Evolutionary conservation across 2,329 filamentous ascomycete genomes (phyloP), one percentile per base, ranked within the genome.

Genomic region (Penicillium sp.): DNA sequence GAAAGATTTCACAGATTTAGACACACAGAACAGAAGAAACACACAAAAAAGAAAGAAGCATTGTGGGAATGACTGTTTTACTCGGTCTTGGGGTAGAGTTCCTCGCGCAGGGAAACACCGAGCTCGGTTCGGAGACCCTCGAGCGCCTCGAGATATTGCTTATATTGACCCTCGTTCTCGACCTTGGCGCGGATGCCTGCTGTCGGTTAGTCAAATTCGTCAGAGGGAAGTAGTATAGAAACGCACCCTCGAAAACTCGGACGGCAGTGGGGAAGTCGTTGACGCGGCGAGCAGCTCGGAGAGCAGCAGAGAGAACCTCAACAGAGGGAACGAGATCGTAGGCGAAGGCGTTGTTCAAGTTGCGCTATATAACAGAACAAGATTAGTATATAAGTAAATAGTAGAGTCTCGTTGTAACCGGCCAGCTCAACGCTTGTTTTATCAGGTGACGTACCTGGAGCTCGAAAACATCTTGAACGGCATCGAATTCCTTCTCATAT

Each of bases 401-500:
- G 9, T 9, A 8, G 16, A 5, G 23, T n/a, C 53, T 52, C 51
- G 46, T 47, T 35, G 30, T 16, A 35, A 11, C 20, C 28, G 9
- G 24, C 40, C 30, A n/a, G 28, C 45, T 52, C 16, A 43, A 26
- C 38, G 40, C 49, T 46, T 56, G 62, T 55, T 52, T 52, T 58
- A 59, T 60, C 60, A 23, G 20, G 30, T 50, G 47, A 57, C 83
- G 73, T 86, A 96, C 92, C 91, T 97, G 92, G 73, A 99, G 91
- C 87, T 99, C 94, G 78, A 99, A 99, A 73, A 97, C 93, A 81
- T 99, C 94, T 80, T 97, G 91, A 65, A 99, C 94, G 72, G 80
- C 79, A 63, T 99, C 93, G 74, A 99, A 99, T 81, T 99, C 94
- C 86, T 97, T 97, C 85, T 99, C 94, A 74, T 96, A 99, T 81